Conservation (phyloP, 1,139 yeast genomes). For the Geotrichum klebahnii region DNA sequence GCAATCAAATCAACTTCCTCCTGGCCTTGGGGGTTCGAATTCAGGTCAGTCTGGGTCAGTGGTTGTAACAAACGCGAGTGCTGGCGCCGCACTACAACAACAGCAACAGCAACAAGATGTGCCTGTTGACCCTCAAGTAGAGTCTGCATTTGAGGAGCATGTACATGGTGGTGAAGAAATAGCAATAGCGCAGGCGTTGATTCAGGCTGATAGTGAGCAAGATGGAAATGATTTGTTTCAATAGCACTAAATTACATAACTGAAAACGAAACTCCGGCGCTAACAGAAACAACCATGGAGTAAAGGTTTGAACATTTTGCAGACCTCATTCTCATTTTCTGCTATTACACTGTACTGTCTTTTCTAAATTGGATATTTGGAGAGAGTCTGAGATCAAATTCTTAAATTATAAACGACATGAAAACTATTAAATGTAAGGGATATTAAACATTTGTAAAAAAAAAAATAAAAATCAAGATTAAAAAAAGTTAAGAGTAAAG, state of each 20-base stretch:
- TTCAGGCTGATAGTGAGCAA: slow-evolving; percentile 49
- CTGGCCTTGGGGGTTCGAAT: too few species aligned
- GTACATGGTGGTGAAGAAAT: slow-evolving; percentile 47
- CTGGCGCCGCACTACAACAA: not conserved
- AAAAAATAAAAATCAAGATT: not conserved
- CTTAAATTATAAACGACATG: not conserved
- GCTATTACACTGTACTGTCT: too few species aligned
- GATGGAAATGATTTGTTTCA: slow-evolving; percentile 23
- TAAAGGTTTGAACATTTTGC: too few species aligned
- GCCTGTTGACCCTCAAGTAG: slow-evolving; percentile 60
- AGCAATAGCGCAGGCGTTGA: slow-evolving; percentile 62
- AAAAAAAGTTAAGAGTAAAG: not conserved
- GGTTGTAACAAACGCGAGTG: not conserved
- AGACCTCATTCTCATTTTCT: too few species aligned
- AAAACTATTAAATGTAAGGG: not conserved
- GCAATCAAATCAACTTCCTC: not conserved
- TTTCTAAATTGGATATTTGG: too few species aligned
- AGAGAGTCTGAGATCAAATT: not conserved
- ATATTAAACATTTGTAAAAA: too few species aligned
- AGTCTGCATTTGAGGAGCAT: slow-evolving; percentile 45
- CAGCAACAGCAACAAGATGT: slow-evolving; percentile 32
- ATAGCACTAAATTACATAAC: too few species aligned
- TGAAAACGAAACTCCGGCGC: too few species aligned
- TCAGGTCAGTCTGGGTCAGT: not conserved
- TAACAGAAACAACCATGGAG: too few species aligned